Percentiles rank a stretch among this genome's conserved stretches.
Conservation (phyloP, 495 filamentous ascomycete genomes). For the Staphylotrichum tortipilum region DNA sequence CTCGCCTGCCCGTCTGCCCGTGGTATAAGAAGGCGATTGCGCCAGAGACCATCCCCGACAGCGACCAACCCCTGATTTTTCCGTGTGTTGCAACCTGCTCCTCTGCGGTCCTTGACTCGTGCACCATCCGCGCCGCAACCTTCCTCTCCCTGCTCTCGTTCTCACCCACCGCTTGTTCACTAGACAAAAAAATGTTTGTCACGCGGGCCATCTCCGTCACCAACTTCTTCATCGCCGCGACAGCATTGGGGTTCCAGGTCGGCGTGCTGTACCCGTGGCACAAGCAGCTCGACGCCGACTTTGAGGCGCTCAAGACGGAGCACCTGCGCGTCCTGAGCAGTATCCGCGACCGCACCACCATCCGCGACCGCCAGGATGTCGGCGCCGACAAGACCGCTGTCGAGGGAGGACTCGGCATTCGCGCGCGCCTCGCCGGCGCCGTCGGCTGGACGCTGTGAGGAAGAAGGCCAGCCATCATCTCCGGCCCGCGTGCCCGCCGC, state of each 20-base stretch:
- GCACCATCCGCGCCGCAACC: too few species aligned
- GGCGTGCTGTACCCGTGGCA: constrained; percentile 61
- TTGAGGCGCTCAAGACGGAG: constrained; percentile 48
- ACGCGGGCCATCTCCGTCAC: constrained; percentile 51
- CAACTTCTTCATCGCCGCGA: constrained; percentile 52
- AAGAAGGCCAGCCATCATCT: background rate
- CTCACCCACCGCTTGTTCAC: background rate
- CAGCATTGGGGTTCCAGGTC: constrained; percentile 56
- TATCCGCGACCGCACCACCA: background rate
- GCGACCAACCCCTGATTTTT: too few species aligned
- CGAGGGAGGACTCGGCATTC: background rate
- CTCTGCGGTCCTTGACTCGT: too few species aligned
- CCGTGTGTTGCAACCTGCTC: too few species aligned
- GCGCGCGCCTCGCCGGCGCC: background rate
- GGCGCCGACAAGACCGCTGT: background rate
- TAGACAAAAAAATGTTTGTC: constrained; percentile 39
- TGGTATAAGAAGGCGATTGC: too few species aligned
- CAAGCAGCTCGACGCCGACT: constrained; percentile 51
- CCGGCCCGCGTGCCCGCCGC: background rate
- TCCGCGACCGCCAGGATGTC: too few species aligned
- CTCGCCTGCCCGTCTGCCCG: too few species aligned
- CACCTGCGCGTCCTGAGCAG: constrained; percentile 31
- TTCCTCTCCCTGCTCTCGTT: background rate
- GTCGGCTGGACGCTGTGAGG: background rate
- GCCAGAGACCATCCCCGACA: too few species aligned